Evolutionary conservation across 306 rosid genomes (phyloP).

Genomic region (Prunus fruticosa): DNA sequence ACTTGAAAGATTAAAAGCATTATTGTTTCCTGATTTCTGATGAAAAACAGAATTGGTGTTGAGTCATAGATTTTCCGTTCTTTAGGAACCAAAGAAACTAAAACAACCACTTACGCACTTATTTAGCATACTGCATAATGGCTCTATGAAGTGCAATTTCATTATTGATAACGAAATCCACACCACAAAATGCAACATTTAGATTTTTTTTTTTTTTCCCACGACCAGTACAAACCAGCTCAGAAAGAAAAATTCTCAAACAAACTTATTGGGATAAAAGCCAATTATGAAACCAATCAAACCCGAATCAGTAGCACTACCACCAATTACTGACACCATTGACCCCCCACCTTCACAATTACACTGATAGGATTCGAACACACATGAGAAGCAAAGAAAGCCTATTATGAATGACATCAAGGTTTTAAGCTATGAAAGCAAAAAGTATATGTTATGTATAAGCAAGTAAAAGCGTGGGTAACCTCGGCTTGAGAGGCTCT

Average conservation of each 20-base stretch:
- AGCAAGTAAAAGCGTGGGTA: neutral
- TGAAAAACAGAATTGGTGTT: neutral
- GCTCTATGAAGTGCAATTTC: too few species aligned
- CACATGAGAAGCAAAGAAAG: too few species aligned
- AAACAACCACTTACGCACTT: too few species aligned
- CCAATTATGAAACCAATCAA: neutral
- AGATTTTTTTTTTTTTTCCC: neutral
- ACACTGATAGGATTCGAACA: too few species aligned
- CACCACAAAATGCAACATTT: neutral
- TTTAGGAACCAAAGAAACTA: neutral
- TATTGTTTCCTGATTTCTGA: too few species aligned
- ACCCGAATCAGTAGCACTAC: neutral
- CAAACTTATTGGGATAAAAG: neutral
- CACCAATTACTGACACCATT: neutral
- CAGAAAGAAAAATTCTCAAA: too few species aligned
- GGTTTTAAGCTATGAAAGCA: neutral
- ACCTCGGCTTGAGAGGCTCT: conserved; percentile 90
- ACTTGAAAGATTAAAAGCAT: too few species aligned
- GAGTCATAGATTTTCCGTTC: neutral
- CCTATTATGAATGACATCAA: too few species aligned
- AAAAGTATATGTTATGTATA: too few species aligned
- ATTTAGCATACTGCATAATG: too few species aligned
- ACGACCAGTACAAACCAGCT: neutral
- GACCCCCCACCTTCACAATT: neutral
- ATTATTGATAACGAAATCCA: neutral